phyloP scores from a whole-genome alignment of 2,329 filamentous ascomycete species.

The Leptographium lundbergii region DNA sequence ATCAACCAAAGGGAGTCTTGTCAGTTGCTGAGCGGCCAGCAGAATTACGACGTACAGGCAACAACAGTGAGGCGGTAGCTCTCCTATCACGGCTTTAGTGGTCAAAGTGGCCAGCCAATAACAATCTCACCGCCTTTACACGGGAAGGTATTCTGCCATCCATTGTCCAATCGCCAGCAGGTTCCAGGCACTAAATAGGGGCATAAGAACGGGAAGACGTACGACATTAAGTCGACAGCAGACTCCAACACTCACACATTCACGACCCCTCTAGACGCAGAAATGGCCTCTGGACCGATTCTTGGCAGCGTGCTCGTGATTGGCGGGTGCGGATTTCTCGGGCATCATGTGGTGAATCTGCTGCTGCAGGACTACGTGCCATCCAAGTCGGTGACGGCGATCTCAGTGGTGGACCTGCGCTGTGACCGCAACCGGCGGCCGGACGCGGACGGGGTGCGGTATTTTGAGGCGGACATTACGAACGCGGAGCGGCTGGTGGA shows the following conservation, averaged over 20 bases:
- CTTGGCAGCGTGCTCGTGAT: conserved; percentile 66
- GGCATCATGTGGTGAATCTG: conserved; percentile 68
- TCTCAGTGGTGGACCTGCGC: conserved; percentile 61
- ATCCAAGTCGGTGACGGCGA: conserved; percentile 26
- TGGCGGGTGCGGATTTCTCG: conserved; percentile 74
- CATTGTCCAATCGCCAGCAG: not conserved
- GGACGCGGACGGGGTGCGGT: conserved; percentile 43
- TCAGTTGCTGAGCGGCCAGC: no score
- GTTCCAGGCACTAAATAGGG: not conserved
- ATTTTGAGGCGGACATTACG: conserved; percentile 70
- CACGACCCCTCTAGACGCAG: conserved; percentile 9
- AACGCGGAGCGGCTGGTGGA: conserved; percentile 45
- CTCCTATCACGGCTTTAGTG: not conserved
- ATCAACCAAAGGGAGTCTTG: not conserved
- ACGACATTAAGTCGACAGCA: not conserved
- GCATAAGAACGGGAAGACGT: not conserved
- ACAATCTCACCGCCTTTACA: not conserved
- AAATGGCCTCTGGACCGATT: conserved; percentile 19
- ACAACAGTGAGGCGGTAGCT: not conserved
- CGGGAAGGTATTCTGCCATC: not conserved
- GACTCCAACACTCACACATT: not conserved
- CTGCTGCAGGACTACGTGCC: conserved; percentile 47
- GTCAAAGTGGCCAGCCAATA: not conserved
- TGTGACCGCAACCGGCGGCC: conserved; percentile 56
- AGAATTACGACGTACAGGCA: no score